Base-by-base conservation (phyloP, 2,329 filamentous ascomycete species). In the Colletotrichum lindemuthianum region DNA sequence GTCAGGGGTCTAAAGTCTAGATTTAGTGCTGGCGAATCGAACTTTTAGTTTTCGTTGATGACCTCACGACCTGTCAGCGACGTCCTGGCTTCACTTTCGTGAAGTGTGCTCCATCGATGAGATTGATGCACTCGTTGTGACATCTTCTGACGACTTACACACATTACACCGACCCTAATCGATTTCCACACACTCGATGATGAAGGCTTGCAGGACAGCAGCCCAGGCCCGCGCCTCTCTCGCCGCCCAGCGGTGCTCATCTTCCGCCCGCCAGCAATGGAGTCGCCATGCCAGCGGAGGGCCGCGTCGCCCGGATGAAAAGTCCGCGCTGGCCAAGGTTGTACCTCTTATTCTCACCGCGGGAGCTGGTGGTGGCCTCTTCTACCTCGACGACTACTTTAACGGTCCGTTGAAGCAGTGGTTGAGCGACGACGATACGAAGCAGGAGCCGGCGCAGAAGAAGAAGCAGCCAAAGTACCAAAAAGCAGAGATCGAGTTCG, bases 401-500 rank as follows among this genome's bases (percentile, higher is more conserved):
- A 65, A 65, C 47, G 63, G 63, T 13, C 63, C 63, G 15, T n/a
- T 65, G 10, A 63, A 57, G 51, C 63, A 63, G 33, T 34, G 47
- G 12, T 47, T 65, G 16, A 52, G 37, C 47, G 41, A 41, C 47
- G 41, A 53, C 36, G 36, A 12, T 12, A 60, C 51, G 13, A 15
- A 15, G 15, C 11, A 66, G 32, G 48, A 66, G 10, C 9, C 52
- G 8, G 45, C 67, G 11, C 24, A 49, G 9, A 52, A 16, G 36
- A 59, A 49, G 9, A 52, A 16, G 36, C 57, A 68, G 11, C 44
- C 68, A 51, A 60, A 65, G n/a, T 68, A 70, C 9, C 69, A 72
- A 34, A 77, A 81, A 70, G 85, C 85, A 1, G 83, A 89, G 57
- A 72, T 93, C 44, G 81, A 87, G 63, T 91, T 93, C 68, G 92